phyloP scores from a whole-genome alignment of 2,329 filamentous ascomycete species.

The Exophiala dermatitidis region DNA sequence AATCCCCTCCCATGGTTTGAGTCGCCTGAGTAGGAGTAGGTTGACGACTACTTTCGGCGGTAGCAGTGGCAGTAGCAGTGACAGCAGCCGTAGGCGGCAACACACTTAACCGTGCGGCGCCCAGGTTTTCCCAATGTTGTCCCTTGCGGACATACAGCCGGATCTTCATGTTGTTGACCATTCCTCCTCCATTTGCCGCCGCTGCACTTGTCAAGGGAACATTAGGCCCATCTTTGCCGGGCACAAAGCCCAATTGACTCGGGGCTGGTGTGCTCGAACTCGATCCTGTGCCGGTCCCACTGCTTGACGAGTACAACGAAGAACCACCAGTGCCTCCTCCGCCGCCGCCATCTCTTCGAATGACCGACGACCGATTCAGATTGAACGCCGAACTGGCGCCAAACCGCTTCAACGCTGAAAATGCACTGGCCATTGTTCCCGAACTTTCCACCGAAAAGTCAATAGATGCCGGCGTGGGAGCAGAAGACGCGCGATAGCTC shows the following conservation, averaged over 20 bases:
- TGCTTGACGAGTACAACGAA: conserved; percentile 45
- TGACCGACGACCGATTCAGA: conserved; percentile 68
- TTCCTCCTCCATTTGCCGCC: conserved; percentile 49
- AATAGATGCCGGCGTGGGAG: conserved; percentile 46
- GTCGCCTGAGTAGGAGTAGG: conserved; percentile 20
- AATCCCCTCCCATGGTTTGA: not conserved
- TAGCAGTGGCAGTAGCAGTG: not conserved
- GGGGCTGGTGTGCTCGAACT: conserved; percentile 41
- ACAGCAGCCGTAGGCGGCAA: conserved; percentile 46
- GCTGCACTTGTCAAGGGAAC: conserved; percentile 38
- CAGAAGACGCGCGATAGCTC: conserved; percentile 53
- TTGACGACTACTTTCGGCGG: conserved; percentile 14
- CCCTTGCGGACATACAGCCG: conserved; percentile 69
- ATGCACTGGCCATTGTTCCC: conserved; percentile 69
- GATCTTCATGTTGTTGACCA: conserved; percentile 72
- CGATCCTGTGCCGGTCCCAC: conserved; percentile 31
- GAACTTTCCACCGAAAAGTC: conserved; percentile 55
- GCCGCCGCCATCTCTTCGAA: conserved; percentile 33
- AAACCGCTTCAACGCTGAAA: conserved; percentile 69
- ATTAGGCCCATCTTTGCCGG: conserved; percentile 49
- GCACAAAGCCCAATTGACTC: conserved; percentile 34
- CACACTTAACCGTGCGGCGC: conserved; percentile 75
- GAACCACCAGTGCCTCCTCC: conserved; percentile 33
- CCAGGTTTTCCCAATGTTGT: conserved; percentile 86
- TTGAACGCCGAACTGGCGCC: conserved; percentile 72